Percentiles rank a stretch among this genome's conserved stretches.
phyloP scores from a whole-genome alignment of 305 asterid genomes.

The Rubia tinctorum region DNA sequence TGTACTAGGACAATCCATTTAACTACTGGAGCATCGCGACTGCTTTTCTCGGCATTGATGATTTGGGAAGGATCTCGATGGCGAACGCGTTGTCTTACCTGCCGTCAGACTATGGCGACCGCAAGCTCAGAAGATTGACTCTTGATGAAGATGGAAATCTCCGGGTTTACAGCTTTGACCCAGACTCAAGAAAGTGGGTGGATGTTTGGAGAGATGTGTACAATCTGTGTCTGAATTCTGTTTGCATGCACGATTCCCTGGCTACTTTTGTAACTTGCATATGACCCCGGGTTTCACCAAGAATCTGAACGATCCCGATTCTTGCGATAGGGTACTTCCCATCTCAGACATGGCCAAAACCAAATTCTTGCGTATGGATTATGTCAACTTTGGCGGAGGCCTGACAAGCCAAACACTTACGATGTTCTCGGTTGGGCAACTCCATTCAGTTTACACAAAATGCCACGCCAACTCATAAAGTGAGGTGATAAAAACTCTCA shows the following conservation, averaged over 20 bases:
- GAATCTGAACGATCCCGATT: background rate
- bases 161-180: background rate
- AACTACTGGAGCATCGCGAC: conserved; percentile 2
- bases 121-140: background rate
- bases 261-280: conserved; percentile 2
- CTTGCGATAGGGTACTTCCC: background rate
- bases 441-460: too few relatives aligned
- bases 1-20: background rate
- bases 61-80: background rate
- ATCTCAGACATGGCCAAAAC: background rate
- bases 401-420: background rate
- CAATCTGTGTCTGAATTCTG: background rate
- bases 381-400: background rate
- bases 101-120: background rate
- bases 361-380: background rate
- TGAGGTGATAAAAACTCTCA: too few relatives aligned
- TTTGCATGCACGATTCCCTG: background rate
- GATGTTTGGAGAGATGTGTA: background rate
- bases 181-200: background rate
- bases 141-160: conserved; percentile 1
- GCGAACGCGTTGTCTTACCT: background rate
- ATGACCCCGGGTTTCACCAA: background rate
- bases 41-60: background rate
- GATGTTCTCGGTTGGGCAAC: background rate
- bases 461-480: too few relatives aligned